A percentile compares a stretch with the other conserved stretches of the same genome.
phyloP scores from a whole-genome alignment of 2,329 filamentous ascomycete genomes.

The Trichoderma simmonsii region DNA sequence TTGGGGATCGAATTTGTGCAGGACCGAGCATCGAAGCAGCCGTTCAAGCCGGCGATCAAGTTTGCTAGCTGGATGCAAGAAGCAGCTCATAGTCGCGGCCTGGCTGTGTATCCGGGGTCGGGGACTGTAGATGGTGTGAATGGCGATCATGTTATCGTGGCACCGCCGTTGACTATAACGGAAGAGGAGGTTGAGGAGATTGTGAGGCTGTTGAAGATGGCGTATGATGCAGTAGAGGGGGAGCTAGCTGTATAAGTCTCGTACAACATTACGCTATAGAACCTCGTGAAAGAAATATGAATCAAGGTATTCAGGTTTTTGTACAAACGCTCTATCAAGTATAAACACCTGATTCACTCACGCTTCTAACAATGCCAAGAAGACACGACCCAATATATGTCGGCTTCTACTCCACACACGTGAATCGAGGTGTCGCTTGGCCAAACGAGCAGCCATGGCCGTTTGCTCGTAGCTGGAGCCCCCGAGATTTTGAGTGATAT shows the following conservation, averaged over 20 bases:
- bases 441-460: neutral
- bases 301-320: neutral
- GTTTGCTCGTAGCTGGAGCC: neutral
- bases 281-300: neutral
- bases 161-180: constrained; percentile 65
- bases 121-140: constrained; percentile 58
- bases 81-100: constrained; percentile 31
- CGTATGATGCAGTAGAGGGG: constrained; percentile 17
- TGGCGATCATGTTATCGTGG: constrained; percentile 70
- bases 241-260: neutral
- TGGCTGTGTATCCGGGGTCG: constrained; percentile 58
- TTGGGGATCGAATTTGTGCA: constrained; percentile 47
- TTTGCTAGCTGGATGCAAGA: constrained; percentile 32
- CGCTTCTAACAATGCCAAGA: neutral
- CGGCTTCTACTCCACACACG: neutral
- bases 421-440: neutral
- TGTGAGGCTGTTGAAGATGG: constrained; percentile 17
- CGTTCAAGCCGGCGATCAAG: constrained; percentile 31
- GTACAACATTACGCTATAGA: neutral
- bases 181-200: constrained; percentile 24
- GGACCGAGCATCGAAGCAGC: constrained; percentile 32
- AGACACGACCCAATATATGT: neutral
- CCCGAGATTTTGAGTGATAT: neutral
- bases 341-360: neutral
- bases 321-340: neutral